Base-by-base conservation (phyloP, 1,139 yeast genomes). In the Hyphopichia fennica region DNA sequence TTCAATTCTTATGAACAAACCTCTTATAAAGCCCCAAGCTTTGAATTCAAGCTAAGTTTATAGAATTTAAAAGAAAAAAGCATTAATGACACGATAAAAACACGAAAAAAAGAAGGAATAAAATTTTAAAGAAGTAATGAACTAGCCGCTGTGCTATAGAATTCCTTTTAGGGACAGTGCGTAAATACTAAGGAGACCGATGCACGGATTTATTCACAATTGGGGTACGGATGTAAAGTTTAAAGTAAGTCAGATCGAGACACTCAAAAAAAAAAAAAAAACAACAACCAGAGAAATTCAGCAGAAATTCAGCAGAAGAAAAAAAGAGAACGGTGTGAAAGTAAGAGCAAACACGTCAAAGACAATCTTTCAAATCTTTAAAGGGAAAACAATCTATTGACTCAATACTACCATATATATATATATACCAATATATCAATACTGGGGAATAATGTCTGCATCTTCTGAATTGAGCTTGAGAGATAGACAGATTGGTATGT, bases 401-500 rank as follows among this genome's bases (percentile, higher is more conserved):
- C 10, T 22, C 10, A 22, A 22, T 22, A 22, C 7, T 22, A 7
- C 25, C 7, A 22, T 22, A 7, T 7, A 22, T 22, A 7, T 7
- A 22, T 7, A 22, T 22, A 22, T 10, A 7, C 25, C 7, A 7
- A 22, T 22, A 7, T 22, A 22, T 7, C 10, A 22, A 7, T 10
- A 22, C 10, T 22, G 10, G 11, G 11, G 10, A n/a, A 27, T 8
- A 3, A 58, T 58, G 62, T 51, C 62, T 15, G 39, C 48, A 16
- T 42, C 43, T 20, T 58, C 53, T 31, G 52, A 54, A 23, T 40
- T 47, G 34, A 56, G 58, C 44, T 58, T 71, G 50, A 56, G 75
- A 45, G 66, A 62, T 41, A 62, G 63, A 48, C 75, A 69, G 50
- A 69, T 67, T 36, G 45, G 60, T 54, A 53, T 42, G 58, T 50